Evolutionary conservation across 202 grass and related monocot genomes (phyloP).

Genomic region (Digitaria exilis): DNA sequence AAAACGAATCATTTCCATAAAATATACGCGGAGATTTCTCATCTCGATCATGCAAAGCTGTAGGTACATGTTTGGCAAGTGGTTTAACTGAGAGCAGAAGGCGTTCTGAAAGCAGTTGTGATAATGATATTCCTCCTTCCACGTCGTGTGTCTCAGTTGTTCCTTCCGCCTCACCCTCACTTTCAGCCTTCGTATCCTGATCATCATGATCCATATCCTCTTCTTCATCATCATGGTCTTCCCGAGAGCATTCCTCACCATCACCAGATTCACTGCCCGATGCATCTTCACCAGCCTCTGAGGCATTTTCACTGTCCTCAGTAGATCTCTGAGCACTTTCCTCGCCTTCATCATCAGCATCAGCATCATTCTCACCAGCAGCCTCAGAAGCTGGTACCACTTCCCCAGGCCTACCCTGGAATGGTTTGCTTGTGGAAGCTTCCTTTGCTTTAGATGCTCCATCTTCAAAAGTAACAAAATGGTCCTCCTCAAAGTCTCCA

Average conservation of each 20-base stretch:
- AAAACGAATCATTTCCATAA: constrained; percentile 95
- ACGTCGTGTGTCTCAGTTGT: constrained; percentile 63
- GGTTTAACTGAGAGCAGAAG: constrained; percentile 70
- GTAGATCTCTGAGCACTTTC: constrained; percentile 88
- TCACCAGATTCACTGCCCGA: constrained; percentile 73
- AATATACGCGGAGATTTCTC: constrained; percentile 63
- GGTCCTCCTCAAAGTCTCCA: constrained; percentile 89
- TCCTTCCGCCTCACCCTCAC: constrained; percentile 91
- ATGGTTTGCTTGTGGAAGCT: constrained; percentile 52
- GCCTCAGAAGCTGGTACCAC: constrained; percentile 55
- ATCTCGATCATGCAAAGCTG: constrained; percentile 59
- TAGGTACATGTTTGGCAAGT: constrained; percentile 77
- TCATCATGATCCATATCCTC: constrained; percentile 95
- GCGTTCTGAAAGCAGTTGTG: constrained; percentile 66
- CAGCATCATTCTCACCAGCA: constrained; percentile 82
- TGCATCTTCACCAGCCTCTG: constrained; percentile 86
- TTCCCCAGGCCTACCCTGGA: constrained; percentile 54
- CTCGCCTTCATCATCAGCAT: constrained; percentile 84
- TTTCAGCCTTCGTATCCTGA: constrained; percentile 81
- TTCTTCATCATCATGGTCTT: constrained; percentile 90
- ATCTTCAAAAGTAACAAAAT: constrained; percentile 78
- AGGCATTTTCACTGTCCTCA: constrained; percentile 82
- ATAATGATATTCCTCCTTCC: constrained; percentile 67
- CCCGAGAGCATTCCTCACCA: constrained; percentile 73
- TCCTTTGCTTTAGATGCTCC: constrained; percentile 55